Conservation (phyloP, 257 asterid genomes). For the Solanum boliviense region DNA sequence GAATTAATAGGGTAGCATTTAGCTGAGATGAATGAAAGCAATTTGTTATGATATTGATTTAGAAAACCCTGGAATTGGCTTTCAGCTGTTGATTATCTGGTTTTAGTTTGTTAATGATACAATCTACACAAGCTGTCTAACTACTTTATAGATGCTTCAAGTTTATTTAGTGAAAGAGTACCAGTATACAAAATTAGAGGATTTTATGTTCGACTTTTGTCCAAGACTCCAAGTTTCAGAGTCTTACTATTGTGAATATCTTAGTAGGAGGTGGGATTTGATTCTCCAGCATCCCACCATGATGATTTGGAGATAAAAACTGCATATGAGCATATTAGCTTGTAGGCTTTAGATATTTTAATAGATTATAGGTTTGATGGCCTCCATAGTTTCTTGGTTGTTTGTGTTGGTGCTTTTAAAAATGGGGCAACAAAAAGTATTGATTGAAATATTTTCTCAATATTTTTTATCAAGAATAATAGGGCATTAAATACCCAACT, state of each 20-base stretch:
- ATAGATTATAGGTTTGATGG: neutral
- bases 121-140: neutral
- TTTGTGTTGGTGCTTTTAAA: neutral
- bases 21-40: neutral
- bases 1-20: neutral
- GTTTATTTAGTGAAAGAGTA: neutral
- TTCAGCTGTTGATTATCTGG: neutral
- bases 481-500: neutral
- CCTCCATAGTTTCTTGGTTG: neutral
- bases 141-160: neutral
- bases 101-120: neutral
- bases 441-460: neutral
- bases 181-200: neutral
- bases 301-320: neutral
- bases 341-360: neutral
- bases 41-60: neutral
- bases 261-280: neutral
- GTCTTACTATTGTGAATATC: neutral
- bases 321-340: neutral
- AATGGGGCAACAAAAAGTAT: neutral
- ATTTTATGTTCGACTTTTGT: neutral
- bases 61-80: neutral
- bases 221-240: neutral
- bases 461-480: neutral
- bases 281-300: neutral